phyloP scores from a whole-genome alignment of 441 rosid genomes.

The Corymbia citriodora region DNA sequence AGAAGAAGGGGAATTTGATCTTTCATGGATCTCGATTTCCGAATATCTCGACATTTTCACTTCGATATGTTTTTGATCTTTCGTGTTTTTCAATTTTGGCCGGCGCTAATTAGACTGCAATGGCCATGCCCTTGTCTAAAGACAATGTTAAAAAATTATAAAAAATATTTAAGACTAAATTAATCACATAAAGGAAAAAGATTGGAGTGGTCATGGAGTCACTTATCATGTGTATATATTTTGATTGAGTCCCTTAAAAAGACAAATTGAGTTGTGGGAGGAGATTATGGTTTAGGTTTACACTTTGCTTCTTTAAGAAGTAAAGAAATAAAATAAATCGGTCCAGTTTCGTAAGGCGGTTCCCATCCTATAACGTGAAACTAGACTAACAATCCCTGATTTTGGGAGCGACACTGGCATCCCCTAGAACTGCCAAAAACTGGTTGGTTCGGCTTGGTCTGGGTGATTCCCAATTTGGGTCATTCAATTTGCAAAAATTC shows the following conservation, averaged over 20 bases:
- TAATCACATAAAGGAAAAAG: neutral
- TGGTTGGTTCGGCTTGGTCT: too few species aligned
- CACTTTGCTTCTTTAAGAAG: too few species aligned
- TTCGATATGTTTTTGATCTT: neutral
- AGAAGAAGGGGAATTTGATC: neutral
- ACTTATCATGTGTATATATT: too few species aligned
- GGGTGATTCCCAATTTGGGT: too few species aligned
- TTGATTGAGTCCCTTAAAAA: neutral
- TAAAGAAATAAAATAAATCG: too few species aligned
- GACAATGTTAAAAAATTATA: rapidly evolving
- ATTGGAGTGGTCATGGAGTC: too few species aligned
- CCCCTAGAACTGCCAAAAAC: too few species aligned
- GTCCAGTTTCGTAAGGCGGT: too few species aligned
- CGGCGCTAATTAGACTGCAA: rapidly evolving
- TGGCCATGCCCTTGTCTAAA: neutral
- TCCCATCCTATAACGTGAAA: too few species aligned
- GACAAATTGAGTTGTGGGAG: neutral
- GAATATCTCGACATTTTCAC: neutral
- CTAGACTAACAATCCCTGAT: too few species aligned
- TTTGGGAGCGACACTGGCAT: too few species aligned
- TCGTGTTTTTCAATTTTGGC: rapidly evolving
- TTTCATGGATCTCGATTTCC: neutral
- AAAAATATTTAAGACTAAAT: neutral
- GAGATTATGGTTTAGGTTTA: too few species aligned
- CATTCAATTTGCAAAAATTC: neutral